These are phyloP conservation scores for Neofusicoccum parvum DNA, from an alignment of 2,329 filamentous ascomycete species.

Conservation along the genomic window DNA sequence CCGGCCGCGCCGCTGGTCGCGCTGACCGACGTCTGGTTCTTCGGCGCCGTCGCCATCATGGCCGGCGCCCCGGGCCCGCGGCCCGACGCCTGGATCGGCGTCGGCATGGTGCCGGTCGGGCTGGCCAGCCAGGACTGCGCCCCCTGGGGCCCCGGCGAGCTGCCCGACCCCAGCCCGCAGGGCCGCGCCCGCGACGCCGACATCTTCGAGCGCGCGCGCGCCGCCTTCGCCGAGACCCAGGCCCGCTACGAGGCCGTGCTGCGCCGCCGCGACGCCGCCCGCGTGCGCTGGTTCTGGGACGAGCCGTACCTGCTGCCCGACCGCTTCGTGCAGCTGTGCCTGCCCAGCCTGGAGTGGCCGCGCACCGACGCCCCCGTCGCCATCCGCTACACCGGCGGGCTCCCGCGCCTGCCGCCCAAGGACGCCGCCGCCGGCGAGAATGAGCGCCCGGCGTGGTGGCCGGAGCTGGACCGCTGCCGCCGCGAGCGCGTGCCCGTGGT, in stretches of 20 bases:
- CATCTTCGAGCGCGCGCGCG: conserved; percentile 16
- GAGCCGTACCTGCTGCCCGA: conserved; percentile 27
- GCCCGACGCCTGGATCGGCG: conserved; percentile 41
- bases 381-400: conserved; percentile 49
- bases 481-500: conserved; percentile 47
- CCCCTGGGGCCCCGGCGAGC: conserved; percentile 25
- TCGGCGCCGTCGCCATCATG: conserved; percentile 34
- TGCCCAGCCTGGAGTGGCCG: conserved; percentile 40
- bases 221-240: conserved; percentile 26
- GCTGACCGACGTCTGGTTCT: conserved; percentile 46
- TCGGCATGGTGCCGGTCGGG: conserved; percentile 35
- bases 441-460: conserved; percentile 49
- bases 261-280: conserved; percentile 23
- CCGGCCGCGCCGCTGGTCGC: conserved; percentile 45
- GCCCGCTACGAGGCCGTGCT: conserved; percentile 25
- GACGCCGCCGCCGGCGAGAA: conserved; percentile 25
- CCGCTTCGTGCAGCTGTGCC: conserved; percentile 38
- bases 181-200: conserved; percentile 24
- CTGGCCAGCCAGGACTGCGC: conserved; percentile 27
- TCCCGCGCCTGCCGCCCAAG: conserved; percentile 16
- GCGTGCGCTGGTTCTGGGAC: conserved; percentile 27
- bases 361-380: conserved; percentile 40
- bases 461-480: conserved; percentile 42
- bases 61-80: conserved; percentile 43
- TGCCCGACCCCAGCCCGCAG: conserved; percentile 24